phyloP scores from a whole-genome alignment of 257 asterid genomes.

The Gentiana dahurica region DNA sequence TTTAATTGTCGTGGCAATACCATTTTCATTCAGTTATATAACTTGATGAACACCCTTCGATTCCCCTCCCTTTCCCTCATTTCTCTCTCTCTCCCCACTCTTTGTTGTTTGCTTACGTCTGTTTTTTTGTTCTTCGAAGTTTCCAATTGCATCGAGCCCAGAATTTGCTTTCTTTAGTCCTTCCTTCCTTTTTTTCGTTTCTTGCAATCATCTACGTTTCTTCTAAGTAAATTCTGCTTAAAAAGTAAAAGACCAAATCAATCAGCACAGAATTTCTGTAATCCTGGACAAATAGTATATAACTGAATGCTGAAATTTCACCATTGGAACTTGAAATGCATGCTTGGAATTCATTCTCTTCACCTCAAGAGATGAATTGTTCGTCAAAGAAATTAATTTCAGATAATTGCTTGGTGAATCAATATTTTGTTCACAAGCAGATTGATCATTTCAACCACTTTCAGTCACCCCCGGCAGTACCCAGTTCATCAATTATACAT shows the following conservation, averaged over 20 bases:
- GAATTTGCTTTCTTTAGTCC: not conserved
- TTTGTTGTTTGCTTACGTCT: not conserved
- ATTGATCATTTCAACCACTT: conserved; percentile 20
- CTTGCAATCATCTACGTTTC: not conserved
- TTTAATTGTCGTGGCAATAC: too few species aligned
- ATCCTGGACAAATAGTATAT: conserved; percentile 70
- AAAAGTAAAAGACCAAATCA: not conserved
- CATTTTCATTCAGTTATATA: conserved; percentile 29
- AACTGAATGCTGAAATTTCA: conserved; percentile 33
- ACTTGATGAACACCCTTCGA: conserved; percentile 20
- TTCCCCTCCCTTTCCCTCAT: conserved; percentile 29
- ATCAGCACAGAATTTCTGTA: not conserved
- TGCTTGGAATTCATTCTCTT: conserved; percentile 33
- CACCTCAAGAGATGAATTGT: conserved; percentile 9
- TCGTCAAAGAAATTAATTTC: conserved; percentile 25
- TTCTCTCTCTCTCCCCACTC: conserved; percentile 4
- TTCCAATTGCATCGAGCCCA: not conserved
- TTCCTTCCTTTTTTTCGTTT: not conserved
- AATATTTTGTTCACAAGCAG: conserved; percentile 29
- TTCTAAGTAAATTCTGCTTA: not conserved
- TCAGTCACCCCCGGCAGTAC: conserved; percentile 17
- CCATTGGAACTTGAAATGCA: conserved; percentile 35
- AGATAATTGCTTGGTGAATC: conserved; percentile 19
- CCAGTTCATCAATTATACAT: conserved; percentile 9
- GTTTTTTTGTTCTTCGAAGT: not conserved